Evolutionary conservation across 306 rosid genomes (phyloP).

Genomic region (Cicer bijugum): DNA sequence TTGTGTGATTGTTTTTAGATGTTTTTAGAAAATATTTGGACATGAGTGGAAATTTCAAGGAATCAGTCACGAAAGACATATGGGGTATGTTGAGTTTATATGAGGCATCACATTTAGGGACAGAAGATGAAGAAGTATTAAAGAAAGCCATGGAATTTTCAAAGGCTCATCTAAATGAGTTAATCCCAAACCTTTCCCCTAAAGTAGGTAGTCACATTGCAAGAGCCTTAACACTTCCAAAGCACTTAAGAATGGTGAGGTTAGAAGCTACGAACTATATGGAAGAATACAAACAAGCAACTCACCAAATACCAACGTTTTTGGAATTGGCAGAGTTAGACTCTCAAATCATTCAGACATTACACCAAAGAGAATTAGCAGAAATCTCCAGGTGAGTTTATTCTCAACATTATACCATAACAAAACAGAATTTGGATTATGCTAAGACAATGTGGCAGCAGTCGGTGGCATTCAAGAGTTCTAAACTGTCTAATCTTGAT

Average conservation of each 20-base stretch:
- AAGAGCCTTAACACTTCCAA: slow-evolving; percentile 48
- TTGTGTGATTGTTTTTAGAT: neutral
- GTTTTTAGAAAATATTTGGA: slow-evolving; percentile 48
- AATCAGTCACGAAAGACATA: slow-evolving; percentile 40
- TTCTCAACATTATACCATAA: neutral
- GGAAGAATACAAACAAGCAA: slow-evolving; percentile 40
- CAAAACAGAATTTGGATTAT: neutral
- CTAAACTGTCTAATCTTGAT: neutral
- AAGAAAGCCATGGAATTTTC: slow-evolving; percentile 49
- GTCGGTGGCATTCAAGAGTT: neutral
- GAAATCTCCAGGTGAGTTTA: slow-evolving; percentile 49
- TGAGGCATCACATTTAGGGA: slow-evolving; percentile 53
- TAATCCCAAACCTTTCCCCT: slow-evolving; percentile 38
- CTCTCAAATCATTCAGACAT: slow-evolving; percentile 39
- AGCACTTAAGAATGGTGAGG: slow-evolving; percentile 50
- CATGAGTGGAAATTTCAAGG: slow-evolving; percentile 48
- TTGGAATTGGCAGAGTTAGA: slow-evolving; percentile 50
- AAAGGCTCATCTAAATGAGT: slow-evolving; percentile 16
- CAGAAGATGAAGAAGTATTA: slow-evolving; percentile 46
- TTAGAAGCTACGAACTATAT: slow-evolving; percentile 51
- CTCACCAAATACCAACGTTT: slow-evolving; percentile 25
- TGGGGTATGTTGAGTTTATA: slow-evolving; percentile 50
- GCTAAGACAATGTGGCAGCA: no score
- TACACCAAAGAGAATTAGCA: slow-evolving; percentile 52
- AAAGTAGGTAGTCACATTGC: neutral